phyloP scores from a whole-genome alignment of 805 yeast genomes.

The Blastobotrys muscicola region DNA sequence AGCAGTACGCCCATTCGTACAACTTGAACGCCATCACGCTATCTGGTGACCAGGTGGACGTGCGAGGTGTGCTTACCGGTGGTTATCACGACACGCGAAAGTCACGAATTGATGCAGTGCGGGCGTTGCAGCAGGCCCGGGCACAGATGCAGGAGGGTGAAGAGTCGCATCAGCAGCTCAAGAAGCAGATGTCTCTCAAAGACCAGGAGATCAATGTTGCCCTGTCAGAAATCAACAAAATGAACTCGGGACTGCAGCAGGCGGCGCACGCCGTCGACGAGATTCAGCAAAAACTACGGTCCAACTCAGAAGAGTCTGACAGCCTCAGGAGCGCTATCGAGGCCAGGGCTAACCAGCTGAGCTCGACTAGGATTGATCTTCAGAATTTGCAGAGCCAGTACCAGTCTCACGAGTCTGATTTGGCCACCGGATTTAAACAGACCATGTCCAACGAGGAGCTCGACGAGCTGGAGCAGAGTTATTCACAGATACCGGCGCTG shows the following conservation, averaged over 20 bases:
- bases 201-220: constrained; percentile 45
- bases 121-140: constrained; percentile 43
- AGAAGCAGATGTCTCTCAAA: constrained; percentile 31
- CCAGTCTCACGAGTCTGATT: constrained; percentile 39
- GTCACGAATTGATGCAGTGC: constrained; percentile 64
- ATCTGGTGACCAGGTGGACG: constrained; percentile 86
- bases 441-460: constrained; percentile 44
- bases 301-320: constrained; percentile 7
- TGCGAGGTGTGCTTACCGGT: constrained; percentile 77
- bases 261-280: constrained; percentile 9
- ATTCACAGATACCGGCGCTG: constrained; percentile 28
- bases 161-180: constrained; percentile 32
- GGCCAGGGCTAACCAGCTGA: constrained; percentile 29
- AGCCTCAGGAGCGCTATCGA: constrained; percentile 16
- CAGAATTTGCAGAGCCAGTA: constrained; percentile 35
- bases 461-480: constrained; percentile 30
- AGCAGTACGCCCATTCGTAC: constrained; percentile 51
- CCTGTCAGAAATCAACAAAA: constrained; percentile 36
- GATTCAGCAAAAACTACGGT: constrained; percentile 16
- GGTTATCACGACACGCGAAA: constrained; percentile 67
- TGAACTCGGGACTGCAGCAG: constrained; percentile 33
- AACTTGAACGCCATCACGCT: constrained; percentile 72
- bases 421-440: constrained; percentile 43
- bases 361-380: constrained; percentile 33
- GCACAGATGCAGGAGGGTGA: constrained; percentile 37